Conservation (phyloP, 345 rosid genomes). For the Eucalyptus dawsonii region DNA sequence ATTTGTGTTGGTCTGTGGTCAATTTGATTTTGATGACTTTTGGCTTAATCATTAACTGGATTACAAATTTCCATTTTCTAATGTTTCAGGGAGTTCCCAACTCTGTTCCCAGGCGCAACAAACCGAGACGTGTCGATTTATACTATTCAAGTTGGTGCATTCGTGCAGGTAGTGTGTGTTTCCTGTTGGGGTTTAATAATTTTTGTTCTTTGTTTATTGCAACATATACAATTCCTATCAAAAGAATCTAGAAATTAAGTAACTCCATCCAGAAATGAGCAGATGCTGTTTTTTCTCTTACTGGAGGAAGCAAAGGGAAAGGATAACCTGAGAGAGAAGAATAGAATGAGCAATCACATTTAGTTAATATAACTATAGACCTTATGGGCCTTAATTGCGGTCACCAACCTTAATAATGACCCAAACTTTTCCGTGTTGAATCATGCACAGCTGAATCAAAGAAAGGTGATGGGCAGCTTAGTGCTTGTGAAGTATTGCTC, state of each 20-base stretch:
- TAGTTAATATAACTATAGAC: background rate
- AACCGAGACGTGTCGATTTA: constrained; percentile 82
- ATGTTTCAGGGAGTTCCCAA: constrained; percentile 62
- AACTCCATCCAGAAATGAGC: background rate
- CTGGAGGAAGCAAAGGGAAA: background rate
- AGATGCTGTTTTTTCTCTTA: background rate
- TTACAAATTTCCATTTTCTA: background rate
- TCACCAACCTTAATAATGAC: background rate
- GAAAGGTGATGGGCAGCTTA: constrained; percentile 69
- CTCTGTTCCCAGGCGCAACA: constrained; percentile 61
- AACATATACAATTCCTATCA: background rate
- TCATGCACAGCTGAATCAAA: constrained; percentile 72
- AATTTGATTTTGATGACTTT: background rate
- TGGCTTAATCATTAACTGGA: background rate
- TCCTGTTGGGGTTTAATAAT: background rate
- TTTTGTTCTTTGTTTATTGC: background rate
- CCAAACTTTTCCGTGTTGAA: background rate
- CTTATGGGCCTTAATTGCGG: background rate
- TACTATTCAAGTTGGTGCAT: constrained; percentile 95
- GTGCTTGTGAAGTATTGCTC: constrained; percentile 84
- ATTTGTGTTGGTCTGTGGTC: background rate
- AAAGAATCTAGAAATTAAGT: background rate
- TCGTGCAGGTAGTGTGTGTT: constrained; percentile 53
- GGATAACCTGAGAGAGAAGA: background rate
- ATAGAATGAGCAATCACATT: background rate